These are phyloP conservation scores for Lobosporangium transversale DNA, from an alignment of 192 early-diverging fungal genomes.

Conservation along the genomic window DNA sequence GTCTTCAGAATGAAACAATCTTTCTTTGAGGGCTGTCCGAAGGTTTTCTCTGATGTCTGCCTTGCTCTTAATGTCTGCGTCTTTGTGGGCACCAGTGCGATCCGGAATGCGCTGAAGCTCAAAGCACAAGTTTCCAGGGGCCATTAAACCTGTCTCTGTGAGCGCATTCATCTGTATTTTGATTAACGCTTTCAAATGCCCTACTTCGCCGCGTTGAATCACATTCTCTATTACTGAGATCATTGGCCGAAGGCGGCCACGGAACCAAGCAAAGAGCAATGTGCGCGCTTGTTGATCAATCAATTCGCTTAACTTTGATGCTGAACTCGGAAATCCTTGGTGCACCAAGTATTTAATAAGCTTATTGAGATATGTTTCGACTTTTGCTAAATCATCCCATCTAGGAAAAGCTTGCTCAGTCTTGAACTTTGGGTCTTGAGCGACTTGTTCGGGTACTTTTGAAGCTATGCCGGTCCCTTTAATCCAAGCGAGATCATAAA, in stretches of 20 bases:
- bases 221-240: background rate
- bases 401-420: background rate
- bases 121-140: background rate
- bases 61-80: background rate
- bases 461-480: background rate
- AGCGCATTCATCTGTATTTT: background rate
- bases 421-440: background rate
- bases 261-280: constrained; percentile 1
- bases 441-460: background rate
- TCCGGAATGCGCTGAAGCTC: background rate
- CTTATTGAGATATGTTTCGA: background rate
- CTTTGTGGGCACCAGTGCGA: background rate
- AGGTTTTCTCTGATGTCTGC: constrained; percentile 2
- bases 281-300: background rate
- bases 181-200: background rate
- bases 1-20: background rate
- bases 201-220: background rate
- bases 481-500: background rate
- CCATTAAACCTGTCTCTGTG: background rate
- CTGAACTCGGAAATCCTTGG: background rate
- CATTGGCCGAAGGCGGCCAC: no score
- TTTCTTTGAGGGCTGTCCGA: background rate
- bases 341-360: background rate
- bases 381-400: background rate
- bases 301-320: background rate